phyloP scores from a whole-genome alignment of 345 rosid species.

The Syzygium jambos region DNA sequence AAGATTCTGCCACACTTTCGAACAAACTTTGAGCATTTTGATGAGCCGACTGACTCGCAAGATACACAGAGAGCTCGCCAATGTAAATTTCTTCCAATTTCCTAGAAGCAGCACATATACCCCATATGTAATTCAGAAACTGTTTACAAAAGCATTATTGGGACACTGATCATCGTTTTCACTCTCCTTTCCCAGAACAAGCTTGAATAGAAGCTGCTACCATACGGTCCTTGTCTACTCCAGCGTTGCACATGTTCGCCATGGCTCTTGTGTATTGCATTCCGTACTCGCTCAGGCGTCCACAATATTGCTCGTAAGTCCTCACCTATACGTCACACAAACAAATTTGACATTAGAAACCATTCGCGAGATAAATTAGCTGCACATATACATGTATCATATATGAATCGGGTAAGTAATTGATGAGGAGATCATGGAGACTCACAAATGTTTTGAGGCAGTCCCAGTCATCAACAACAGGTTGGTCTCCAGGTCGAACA shows the following conservation, averaged over 20 bases:
- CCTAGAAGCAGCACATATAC: background rate
- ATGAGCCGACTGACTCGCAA: background rate
- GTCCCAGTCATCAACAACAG: constrained; percentile 40
- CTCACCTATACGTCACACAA: constrained; percentile 6
- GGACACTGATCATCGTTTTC: background rate
- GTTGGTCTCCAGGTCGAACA: constrained; percentile 14
- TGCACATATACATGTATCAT: background rate
- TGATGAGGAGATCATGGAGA: background rate
- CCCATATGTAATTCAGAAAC: background rate
- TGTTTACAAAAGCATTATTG: background rate
- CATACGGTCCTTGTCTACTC: constrained; percentile 14
- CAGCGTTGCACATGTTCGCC: constrained; percentile 36
- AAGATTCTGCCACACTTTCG: too few relatives aligned
- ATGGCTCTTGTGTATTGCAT: constrained; percentile 23
- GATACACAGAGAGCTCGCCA: background rate
- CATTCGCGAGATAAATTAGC: background rate
- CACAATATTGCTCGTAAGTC: constrained; percentile 23
- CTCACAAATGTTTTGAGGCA: constrained; percentile 31
- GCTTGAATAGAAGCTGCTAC: constrained; percentile 11
- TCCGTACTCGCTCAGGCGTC: constrained; percentile 18
- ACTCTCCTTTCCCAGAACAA: constrained; percentile 5
- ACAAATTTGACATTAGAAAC: background rate
- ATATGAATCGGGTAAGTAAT: background rate
- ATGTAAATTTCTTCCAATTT: background rate
- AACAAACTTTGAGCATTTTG: too few relatives aligned